Evolutionary conservation across 805 yeast species (phyloP).

Genomic region (Teunomyces funiuensis): DNA sequence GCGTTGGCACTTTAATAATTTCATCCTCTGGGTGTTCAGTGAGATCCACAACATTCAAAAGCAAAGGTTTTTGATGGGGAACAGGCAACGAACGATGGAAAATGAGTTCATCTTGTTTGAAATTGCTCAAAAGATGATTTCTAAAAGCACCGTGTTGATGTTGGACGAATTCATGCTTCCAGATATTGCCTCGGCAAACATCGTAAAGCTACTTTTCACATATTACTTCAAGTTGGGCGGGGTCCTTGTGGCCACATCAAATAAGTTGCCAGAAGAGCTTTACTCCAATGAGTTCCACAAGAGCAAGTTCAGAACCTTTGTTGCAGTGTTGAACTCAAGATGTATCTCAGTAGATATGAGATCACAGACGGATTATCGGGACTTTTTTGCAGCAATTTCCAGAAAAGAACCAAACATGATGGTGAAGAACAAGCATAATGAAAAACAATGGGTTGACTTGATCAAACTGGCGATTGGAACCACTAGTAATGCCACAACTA

Average conservation of each 20-base stretch:
- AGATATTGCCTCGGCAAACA: conserved; percentile 72
- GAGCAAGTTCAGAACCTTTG: conserved; percentile 56
- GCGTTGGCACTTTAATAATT: conserved; percentile 71
- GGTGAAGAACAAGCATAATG: conserved; percentile 20
- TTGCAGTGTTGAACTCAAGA: conserved; percentile 53
- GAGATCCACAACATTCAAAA: conserved; percentile 58
- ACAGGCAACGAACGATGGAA: conserved; percentile 28
- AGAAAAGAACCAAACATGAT: conserved; percentile 30
- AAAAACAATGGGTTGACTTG: conserved; percentile 34
- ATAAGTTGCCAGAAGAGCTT: conserved; percentile 68
- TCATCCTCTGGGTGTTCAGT: conserved; percentile 65
- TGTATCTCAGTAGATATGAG: conserved; percentile 66
- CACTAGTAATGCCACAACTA: background rate
- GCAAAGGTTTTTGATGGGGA: conserved; percentile 37
- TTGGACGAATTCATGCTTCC: conserved; percentile 78
- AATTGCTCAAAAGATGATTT: conserved; percentile 63
- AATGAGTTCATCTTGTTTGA: conserved; percentile 67
- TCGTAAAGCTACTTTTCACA: conserved; percentile 61
- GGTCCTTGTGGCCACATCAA: conserved; percentile 71
- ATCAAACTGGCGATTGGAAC: conserved; percentile 14
- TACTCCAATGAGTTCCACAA: conserved; percentile 66
- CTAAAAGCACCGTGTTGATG: conserved; percentile 55
- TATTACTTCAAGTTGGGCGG: conserved; percentile 75
- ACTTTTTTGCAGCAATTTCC: conserved; percentile 17
- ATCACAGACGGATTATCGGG: conserved; percentile 56